Evolutionary conservation across 2,329 filamentous ascomycete species (phyloP).

Genomic region (Juglanconis sp.): DNA sequence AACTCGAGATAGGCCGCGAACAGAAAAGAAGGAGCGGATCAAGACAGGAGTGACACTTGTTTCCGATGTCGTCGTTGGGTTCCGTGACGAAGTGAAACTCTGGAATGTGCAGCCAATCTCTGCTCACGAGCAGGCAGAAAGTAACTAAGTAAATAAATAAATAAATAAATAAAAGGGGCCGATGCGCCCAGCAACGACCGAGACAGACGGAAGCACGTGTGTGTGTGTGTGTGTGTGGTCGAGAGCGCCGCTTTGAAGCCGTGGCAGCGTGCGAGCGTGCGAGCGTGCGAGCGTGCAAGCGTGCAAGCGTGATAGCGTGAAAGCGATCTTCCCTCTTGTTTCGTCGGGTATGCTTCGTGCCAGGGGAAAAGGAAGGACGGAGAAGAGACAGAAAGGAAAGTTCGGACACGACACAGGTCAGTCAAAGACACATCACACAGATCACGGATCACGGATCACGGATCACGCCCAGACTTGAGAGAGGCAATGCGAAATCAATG

Average conservation of each 20-base stretch:
- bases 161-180: slow-evolving; percentile 10
- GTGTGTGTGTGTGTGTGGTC: too few species aligned
- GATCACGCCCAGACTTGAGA: background rate
- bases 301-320: too few species aligned
- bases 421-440: too few species aligned
- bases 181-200: slow-evolving; percentile 7
- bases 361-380: too few species aligned
- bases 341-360: too few species aligned
- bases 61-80: slow-evolving; percentile 3
- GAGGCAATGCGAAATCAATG: background rate
- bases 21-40: background rate
- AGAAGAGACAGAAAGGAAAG: too few species aligned
- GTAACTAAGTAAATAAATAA: background rate
- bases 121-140: slow-evolving; percentile 12
- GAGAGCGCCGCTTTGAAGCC: too few species aligned
- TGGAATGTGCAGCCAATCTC: slow-evolving; percentile 9
- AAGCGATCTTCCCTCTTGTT: too few species aligned
- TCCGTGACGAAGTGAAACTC: slow-evolving; percentile 15
- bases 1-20: background rate
- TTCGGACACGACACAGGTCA: too few species aligned
- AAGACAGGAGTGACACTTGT: slow-evolving; percentile 7
- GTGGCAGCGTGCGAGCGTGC: too few species aligned
- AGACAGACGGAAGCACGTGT: background rate
- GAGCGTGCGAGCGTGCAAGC: too few species aligned
- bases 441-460: too few species aligned